Conservation (phyloP, 106 monocot genomes). For the Narthecium ossifragum region DNA sequence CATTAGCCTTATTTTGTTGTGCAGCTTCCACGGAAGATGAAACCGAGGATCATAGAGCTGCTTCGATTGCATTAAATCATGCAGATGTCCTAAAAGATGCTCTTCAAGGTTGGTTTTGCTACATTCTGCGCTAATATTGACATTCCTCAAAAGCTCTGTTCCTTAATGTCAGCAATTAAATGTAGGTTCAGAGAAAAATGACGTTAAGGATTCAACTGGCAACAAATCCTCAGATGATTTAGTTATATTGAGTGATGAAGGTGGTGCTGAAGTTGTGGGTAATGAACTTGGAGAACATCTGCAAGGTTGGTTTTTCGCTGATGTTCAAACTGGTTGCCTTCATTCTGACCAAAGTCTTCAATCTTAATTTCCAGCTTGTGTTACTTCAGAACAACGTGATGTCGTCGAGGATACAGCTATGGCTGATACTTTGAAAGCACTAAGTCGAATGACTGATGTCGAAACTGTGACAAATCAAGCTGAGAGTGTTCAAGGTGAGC, state of each 20-base stretch:
- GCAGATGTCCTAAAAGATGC: neutral
- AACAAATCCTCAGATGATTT: neutral
- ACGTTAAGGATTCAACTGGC: neutral
- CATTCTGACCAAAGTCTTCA: neutral
- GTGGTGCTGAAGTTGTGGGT: neutral
- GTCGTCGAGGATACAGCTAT: neutral
- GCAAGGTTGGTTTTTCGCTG: neutral
- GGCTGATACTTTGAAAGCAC: neutral
- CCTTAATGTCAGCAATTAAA: too few species aligned
- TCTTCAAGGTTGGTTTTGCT: too few species aligned
- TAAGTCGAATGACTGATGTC: too few species aligned
- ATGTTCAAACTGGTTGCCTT: neutral
- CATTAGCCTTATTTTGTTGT: neutral
- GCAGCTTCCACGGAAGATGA: constrained; percentile 6
- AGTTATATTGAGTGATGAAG: neutral
- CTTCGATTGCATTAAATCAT: neutral
- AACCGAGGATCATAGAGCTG: neutral
- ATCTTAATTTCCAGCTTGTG: neutral
- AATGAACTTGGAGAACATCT: neutral
- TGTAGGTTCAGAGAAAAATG: neutral
- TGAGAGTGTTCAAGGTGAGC: too few species aligned
- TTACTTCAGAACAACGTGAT: neutral
- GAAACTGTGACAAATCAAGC: too few species aligned
- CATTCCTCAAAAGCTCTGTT: neutral
- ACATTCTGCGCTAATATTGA: too few species aligned